Conservation (phyloP, 768 basidiomycete genomes). For the Strobilomyces confusus region DNA sequence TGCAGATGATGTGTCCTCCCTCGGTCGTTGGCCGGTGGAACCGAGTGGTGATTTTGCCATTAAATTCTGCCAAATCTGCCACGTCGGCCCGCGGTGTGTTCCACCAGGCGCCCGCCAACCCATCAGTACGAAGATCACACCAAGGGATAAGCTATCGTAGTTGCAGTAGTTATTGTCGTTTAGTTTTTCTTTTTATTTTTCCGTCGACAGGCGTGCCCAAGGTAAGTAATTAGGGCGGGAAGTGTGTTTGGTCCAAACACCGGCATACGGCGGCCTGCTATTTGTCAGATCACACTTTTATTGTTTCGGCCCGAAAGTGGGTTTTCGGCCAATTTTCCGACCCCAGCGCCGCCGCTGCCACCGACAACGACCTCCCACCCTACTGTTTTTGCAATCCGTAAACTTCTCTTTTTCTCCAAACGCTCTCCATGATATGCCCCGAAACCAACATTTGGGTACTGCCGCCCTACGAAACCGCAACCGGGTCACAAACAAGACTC, state of each 20-base stretch:
- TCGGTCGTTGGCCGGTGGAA: background rate
- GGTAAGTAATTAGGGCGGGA: conserved; percentile 27
- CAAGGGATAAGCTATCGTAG: conserved; percentile 6
- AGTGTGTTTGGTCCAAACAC: conserved; percentile 30
- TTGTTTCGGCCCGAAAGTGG: conserved; percentile 50
- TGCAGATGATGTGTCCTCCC: background rate
- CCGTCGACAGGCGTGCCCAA: conserved; percentile 7
- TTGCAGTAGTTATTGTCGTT: conserved; percentile 12
- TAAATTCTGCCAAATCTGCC: background rate
- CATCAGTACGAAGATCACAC: background rate
- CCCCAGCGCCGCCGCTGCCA: conserved; percentile 55
- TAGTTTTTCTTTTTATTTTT: conserved; percentile 9
- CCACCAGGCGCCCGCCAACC: background rate
- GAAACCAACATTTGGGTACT: conserved; percentile 70
- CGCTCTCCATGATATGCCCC: conserved; percentile 83
- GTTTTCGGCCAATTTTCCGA: conserved; percentile 63
- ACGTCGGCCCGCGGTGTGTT: background rate
- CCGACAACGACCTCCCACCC: conserved; percentile 41
- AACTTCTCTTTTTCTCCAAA: conserved; percentile 36
- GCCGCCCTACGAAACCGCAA: conserved; percentile 83
- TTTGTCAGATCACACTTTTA: conserved; percentile 32
- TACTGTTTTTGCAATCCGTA: conserved; percentile 30
- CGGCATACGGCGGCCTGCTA: conserved; percentile 26
- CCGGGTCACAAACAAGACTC: conserved; percentile 89
- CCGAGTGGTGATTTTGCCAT: conserved; percentile 3